Evolutionary conservation across 345 rosid species (phyloP), one percentile per base, ranked within the genome.

Genomic region (Eucalyptus globulus): DNA sequence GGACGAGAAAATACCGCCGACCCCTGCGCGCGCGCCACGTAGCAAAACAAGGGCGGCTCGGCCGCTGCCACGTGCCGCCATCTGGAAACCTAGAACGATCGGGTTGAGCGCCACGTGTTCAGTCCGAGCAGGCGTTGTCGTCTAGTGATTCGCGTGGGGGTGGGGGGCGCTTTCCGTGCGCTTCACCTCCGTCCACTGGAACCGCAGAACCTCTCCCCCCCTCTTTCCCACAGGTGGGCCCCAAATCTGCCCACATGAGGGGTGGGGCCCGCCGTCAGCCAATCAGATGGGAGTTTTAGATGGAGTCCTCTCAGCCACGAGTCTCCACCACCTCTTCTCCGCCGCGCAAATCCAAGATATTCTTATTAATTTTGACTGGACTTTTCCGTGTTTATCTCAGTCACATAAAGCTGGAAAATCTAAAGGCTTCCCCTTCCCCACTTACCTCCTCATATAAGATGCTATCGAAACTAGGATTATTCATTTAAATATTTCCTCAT

Each of bases 231-330:
- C 1, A 3, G 8, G 83, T 37, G 89, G 54, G 58, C 54, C 85
- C 86, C 51, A 17, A 50, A 4, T 62, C 26, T 27, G 10, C 11
- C 11, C 21, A 49, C 2, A 3, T 13, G 89, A 87, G 86, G 92
- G 92, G 3, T 90, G 91, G 21, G 56, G 11, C 40, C 56, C 37
- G 10, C 69, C 54, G 40, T 87, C 90, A 67, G 49, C 89, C 88
- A 90, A 92, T 91, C 67, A 81, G 49, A 56, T 14, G 34, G 11
- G 26, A 86, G 93, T 85, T 93, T 94, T 93, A 89, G 95, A 95
- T 94, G 94, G 94, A 85, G 91, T 37, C 19, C 10, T 90, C 58
- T 88, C 89, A 89, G 87, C 95, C 95, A 94, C 97, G 86, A 93
- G 88, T 89, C 27, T 47, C 51, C 81, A 49, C 13, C 88, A 9